Base-by-base conservation (phyloP, 2,329 filamentous ascomycete species). In the Exophiala sp. region DNA sequence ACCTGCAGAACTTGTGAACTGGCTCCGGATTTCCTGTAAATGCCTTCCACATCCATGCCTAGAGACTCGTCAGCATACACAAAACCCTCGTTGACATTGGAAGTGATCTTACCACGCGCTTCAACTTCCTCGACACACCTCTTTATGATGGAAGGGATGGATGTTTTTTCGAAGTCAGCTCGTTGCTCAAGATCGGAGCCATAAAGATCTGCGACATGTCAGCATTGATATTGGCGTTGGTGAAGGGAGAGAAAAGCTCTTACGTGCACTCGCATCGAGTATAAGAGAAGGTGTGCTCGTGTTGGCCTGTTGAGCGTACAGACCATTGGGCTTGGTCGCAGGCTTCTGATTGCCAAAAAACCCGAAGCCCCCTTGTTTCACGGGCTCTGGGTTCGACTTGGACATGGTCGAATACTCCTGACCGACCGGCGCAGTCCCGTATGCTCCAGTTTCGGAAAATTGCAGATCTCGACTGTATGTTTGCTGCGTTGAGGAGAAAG, bases 121-220 rank as follows among this genome's bases (percentile, higher is more conserved):
- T 98, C 93, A 32, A 98, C 93, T 70, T 98, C 91, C 65, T 95
- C 88, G 59, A 98, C 95, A 69, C 93, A 98, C 41, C 89, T 85
- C 41, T 83, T 91, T 37, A 98, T 87, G 22, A 98, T 87, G 56
- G 82, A 84, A 41, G 93, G 93, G 55, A 98, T 91, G 62, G 91
- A 83, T 46, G 86, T 83, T 57, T 86, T 87, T 68, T 98, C 93
- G 63, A 81, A 89, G 43, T 95, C 89, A 63, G 88, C 85, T 56
- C 93, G 83, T 62, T 89, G 85, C 38, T 83, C 77, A 29, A 98
- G 76, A 45, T 98, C 93, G 1, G 89, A 93, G 16, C 93, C 93
- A 62, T 97, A 97, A 3, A 97, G 78, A 23, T 71, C 77, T 76
- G 59, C 43, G 32, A 24, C 16, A 18, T 29, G 19, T 55, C 39